Percentiles rank a stretch among this genome's conserved stretches.
These are phyloP conservation scores for Luffa aegyptiaca DNA, from an alignment of 306 rosid species.

Conservation along the genomic window DNA sequence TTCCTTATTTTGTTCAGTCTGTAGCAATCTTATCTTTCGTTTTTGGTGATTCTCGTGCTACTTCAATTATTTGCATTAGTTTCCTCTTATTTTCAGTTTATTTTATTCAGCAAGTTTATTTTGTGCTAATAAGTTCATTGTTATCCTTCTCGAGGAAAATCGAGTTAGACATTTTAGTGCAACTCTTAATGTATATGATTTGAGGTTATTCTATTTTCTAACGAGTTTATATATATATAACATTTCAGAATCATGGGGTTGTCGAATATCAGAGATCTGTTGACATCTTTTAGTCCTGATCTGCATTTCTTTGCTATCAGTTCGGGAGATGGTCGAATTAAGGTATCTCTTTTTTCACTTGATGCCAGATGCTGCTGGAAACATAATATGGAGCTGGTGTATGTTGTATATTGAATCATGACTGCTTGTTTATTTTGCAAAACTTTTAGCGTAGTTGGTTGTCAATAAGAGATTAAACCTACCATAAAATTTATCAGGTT, in stretches of 20 bases:
- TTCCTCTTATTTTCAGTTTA: neutral
- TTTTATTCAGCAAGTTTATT: neutral
- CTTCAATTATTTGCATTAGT: neutral
- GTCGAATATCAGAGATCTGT: conserved; percentile 52
- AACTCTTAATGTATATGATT: neutral
- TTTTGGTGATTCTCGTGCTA: neutral
- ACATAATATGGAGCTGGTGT: neutral
- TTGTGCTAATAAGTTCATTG: neutral
- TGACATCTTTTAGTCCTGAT: conserved; percentile 74
- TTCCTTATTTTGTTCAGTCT: neutral
- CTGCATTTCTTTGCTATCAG: conserved; percentile 63
- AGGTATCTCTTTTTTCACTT: conserved; percentile 27
- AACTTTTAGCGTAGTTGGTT: neutral
- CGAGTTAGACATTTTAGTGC: neutral
- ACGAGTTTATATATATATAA: neutral
- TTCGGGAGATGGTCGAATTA: conserved; percentile 86
- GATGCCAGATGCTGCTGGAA: neutral
- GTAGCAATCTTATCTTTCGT: neutral
- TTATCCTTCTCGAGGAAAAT: neutral
- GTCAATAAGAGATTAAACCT: neutral
- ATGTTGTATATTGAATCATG: neutral
- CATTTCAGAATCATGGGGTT: conserved; percentile 29
- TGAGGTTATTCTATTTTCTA: neutral
- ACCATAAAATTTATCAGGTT: neutral
- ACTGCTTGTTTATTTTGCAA: neutral